phyloP scores from a whole-genome alignment of 2,329 filamentous ascomycete genomes.

The Leptodontidium sp. region DNA sequence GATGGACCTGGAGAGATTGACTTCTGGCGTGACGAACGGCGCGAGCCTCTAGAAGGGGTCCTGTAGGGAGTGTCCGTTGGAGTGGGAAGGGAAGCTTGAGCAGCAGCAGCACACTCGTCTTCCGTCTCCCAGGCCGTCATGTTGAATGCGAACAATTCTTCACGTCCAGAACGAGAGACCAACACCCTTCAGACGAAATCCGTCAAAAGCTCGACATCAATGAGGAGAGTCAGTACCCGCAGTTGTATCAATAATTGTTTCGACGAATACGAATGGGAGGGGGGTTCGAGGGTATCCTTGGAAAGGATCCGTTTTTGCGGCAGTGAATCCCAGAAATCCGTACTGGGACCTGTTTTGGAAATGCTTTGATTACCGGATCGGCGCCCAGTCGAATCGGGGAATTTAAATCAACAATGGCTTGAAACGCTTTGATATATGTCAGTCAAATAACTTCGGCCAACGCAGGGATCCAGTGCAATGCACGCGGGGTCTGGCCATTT shows the following conservation, averaged over 20 bases:
- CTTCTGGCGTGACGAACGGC: constrained; percentile 64
- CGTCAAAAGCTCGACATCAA: constrained; percentile 32
- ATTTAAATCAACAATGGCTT: constrained; percentile 29
- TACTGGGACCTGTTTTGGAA: constrained; percentile 30
- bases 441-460: constrained; percentile 35
- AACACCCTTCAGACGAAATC: constrained; percentile 28
- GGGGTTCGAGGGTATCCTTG: constrained; percentile 9
- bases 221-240: constrained; percentile 18
- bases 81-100: constrained; percentile 70
- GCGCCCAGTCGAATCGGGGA: constrained; percentile 25
- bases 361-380: constrained; percentile 30
- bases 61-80: constrained; percentile 77
- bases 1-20: constrained; percentile 71
- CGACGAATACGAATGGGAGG: constrained; percentile 16
- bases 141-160: constrained; percentile 25
- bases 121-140: constrained; percentile 71
- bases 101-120: constrained; percentile 65
- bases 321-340: constrained; percentile 29
- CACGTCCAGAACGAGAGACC: constrained; percentile 3
- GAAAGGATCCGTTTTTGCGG: constrained; percentile 23
- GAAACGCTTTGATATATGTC: constrained; percentile 38
- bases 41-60: constrained; percentile 74
- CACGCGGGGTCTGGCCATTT: constrained; percentile 23
- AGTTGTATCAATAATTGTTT: constrained; percentile 30
- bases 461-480: constrained; percentile 28